Conservation (phyloP, 805 yeast species). For the Teunomyces kruisii region DNA sequence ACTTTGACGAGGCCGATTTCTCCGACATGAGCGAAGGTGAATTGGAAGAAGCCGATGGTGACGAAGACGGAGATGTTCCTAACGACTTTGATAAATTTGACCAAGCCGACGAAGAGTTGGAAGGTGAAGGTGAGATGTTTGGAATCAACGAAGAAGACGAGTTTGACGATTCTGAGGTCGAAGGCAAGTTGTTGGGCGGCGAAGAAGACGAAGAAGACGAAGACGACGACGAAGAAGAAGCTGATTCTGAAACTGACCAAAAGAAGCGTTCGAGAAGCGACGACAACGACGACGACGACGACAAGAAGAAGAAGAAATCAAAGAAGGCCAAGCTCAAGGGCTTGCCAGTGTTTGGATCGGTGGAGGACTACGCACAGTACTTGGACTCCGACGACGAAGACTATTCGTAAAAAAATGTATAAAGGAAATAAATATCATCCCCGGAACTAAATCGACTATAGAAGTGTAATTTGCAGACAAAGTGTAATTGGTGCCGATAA, state of each 20-base stretch:
- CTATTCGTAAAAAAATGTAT: conserved; percentile 6
- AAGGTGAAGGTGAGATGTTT: conserved; percentile 21
- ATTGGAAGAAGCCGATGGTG: conserved; percentile 23
- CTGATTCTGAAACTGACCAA: conserved; percentile 8
- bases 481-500: not conserved
- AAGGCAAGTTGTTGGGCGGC: conserved; percentile 22
- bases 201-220: conserved; percentile 24
- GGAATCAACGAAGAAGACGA: conserved; percentile 28
- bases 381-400: conserved; percentile 65
- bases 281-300: conserved; percentile 31
- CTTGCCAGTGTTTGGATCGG: conserved; percentile 85
- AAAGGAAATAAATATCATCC: not conserved
- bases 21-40: conserved; percentile 32
- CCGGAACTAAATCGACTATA: not conserved
- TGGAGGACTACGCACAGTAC: conserved; percentile 79
- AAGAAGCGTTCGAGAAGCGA: conserved; percentile 21
- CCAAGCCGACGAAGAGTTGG: conserved; percentile 21
- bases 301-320: conserved; percentile 25
- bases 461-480: too few relatives aligned
- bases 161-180: conserved; percentile 12
- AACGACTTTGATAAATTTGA: conserved; percentile 24
- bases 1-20: conserved; percentile 47
- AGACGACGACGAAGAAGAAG: conserved; percentile 29
- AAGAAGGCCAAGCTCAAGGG: conserved; percentile 61
- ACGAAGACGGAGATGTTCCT: conserved; percentile 17